phyloP scores from a whole-genome alignment of 371 early-diverging fungal genomes.

The Apophysomyces elegans region DNA sequence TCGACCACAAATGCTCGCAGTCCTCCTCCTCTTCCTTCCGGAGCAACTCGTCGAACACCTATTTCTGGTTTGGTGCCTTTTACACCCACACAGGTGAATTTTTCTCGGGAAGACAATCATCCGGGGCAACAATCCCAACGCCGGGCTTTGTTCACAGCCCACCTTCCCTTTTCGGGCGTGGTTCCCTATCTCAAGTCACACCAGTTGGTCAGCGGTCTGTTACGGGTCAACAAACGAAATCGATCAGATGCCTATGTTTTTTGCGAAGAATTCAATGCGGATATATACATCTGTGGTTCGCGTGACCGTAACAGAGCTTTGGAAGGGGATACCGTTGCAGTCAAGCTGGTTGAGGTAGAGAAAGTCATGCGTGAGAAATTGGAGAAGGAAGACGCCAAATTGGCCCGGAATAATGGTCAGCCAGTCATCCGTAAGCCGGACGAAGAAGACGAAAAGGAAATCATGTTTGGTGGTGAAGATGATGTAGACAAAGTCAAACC shows the following conservation, averaged over 20 bases:
- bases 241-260: conserved; percentile 87
- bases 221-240: conserved; percentile 85
- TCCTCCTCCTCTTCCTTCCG: conserved; percentile 13
- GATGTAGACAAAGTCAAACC: conserved; percentile 58
- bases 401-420: conserved; percentile 48
- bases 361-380: conserved; percentile 60
- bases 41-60: conserved; percentile 18
- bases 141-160: conserved; percentile 57
- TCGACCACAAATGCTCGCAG: conserved; percentile 8
- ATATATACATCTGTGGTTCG: conserved; percentile 82
- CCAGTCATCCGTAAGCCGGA: conserved; percentile 47
- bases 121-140: conserved; percentile 36
- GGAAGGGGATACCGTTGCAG: conserved; percentile 86
- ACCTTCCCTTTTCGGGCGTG: conserved; percentile 57
- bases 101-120: conserved; percentile 29
- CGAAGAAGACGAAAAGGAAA: conserved; percentile 60
- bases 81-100: conserved; percentile 29
- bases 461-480: conserved; percentile 56
- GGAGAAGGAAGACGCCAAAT: conserved; percentile 54
- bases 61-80: conserved; percentile 30
- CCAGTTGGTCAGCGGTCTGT: conserved; percentile 62
- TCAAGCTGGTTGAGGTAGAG: conserved; percentile 70
- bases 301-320: conserved; percentile 84
- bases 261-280: conserved; percentile 62
- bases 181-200: conserved; percentile 49